phyloP scores from a whole-genome alignment of 345 rosid species.

The Acer yangbiense region DNA sequence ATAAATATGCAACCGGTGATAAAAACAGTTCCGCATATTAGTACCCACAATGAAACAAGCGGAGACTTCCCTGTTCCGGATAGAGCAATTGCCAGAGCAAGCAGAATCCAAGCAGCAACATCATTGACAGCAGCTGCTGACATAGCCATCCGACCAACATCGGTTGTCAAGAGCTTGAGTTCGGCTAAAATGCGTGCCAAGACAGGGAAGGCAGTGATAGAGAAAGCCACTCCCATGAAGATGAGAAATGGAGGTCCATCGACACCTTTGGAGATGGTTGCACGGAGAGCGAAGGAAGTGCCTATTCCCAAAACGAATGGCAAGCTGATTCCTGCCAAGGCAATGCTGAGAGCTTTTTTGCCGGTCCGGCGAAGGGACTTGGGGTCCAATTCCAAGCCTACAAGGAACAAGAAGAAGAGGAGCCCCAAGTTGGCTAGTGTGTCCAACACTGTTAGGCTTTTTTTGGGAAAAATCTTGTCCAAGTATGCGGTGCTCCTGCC shows the following conservation, averaged over 20 bases:
- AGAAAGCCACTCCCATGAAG: constrained; percentile 88
- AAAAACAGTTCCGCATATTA: constrained; percentile 58
- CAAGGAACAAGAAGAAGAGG: constrained; percentile 73
- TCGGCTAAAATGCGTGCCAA: constrained; percentile 87
- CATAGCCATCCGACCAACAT: constrained; percentile 73
- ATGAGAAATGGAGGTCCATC: constrained; percentile 56
- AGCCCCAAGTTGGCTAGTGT: constrained; percentile 82
- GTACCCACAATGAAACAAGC: constrained; percentile 69
- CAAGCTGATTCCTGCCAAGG: constrained; percentile 61
- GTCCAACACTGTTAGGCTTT: constrained; percentile 68
- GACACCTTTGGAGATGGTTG: constrained; percentile 42
- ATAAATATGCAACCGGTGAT: constrained; percentile 36
- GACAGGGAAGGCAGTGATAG: constrained; percentile 82
- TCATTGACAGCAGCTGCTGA: constrained; percentile 85
- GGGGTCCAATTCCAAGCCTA: constrained; percentile 66
- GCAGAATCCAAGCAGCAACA: constrained; percentile 79
- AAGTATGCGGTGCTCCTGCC: constrained; percentile 56
- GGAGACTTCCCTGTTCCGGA: constrained; percentile 56
- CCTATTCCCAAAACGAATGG: constrained; percentile 70
- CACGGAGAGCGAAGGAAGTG: constrained; percentile 52
- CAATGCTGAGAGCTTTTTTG: constrained; percentile 60
- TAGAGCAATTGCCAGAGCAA: constrained; percentile 78
- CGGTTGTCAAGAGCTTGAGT: constrained; percentile 80
- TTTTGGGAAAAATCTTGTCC: constrained; percentile 50
- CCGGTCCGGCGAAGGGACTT: constrained; percentile 58